A percentile compares a stretch with the other conserved stretches of the same genome.
Conservation (phyloP, 495 filamentous ascomycete genomes). For the Trypethelium eluteriae region DNA sequence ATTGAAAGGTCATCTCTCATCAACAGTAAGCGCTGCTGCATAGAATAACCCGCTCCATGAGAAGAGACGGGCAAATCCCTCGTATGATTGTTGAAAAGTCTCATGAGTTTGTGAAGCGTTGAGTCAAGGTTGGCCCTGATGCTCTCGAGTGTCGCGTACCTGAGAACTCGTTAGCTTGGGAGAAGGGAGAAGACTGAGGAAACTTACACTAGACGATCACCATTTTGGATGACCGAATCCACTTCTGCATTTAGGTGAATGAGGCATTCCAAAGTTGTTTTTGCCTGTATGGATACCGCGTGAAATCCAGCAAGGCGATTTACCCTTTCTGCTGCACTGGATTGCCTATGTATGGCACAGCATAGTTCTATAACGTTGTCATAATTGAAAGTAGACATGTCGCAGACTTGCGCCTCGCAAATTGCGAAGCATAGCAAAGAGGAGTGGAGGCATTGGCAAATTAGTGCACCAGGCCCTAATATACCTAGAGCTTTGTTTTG, state of each 20-base stretch:
- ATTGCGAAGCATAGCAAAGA: not conserved
- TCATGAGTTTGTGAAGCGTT: not conserved
- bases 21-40: not conserved
- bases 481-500: not conserved
- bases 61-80: not conserved
- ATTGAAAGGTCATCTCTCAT: slow-evolving; percentile 4
- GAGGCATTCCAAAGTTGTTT: not conserved
- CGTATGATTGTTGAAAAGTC: not conserved
- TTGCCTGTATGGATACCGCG: slow-evolving; percentile 2
- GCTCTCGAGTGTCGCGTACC: not conserved
- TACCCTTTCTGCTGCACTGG: not conserved
- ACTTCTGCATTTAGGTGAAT: not conserved
- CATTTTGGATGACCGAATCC: not conserved
- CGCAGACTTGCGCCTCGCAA: not conserved
- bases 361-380: not conserved
- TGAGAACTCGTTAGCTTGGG: not conserved
- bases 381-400: slow-evolving; percentile 7
- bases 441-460: not conserved
- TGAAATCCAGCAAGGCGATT: slow-evolving; percentile 1
- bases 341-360: not conserved
- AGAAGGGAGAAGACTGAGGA: no score
- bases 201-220: not conserved
- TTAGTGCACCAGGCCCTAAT: not conserved
- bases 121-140: slow-evolving; percentile 4
- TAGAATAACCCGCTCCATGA: not conserved